A percentile compares a stretch with the other conserved stretches of the same genome.
Conservation (phyloP, 2,329 filamentous ascomycete species). For the Aspergillus udagawae region DNA sequence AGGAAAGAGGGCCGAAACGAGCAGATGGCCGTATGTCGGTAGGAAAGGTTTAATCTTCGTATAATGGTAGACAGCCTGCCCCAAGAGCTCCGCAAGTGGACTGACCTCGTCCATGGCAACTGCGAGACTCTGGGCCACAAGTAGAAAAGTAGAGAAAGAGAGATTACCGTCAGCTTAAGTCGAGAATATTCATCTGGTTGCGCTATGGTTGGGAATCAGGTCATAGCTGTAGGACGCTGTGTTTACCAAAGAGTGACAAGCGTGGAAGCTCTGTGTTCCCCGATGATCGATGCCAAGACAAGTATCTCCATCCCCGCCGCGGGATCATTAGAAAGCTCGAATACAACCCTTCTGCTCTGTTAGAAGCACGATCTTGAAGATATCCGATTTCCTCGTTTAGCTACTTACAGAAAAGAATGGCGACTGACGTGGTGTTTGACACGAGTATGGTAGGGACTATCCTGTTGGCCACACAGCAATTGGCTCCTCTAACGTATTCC, state of each 20-base stretch:
- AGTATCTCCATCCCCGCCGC: constrained; percentile 10
- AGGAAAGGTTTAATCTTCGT: constrained; percentile 43
- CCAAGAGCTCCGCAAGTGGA: constrained; percentile 37
- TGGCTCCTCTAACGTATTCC: constrained; percentile 12
- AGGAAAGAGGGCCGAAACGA: constrained; percentile 69
- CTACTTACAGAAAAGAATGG: constrained; percentile 49
- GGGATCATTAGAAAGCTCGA: constrained; percentile 6
- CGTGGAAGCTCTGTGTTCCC: constrained; percentile 1
- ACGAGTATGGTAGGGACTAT: constrained; percentile 70
- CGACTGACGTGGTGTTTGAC: constrained; percentile 74
- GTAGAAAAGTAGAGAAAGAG: not conserved
- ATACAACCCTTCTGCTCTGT: constrained; percentile 1
- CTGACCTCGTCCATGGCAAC: constrained; percentile 31
- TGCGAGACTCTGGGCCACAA: not conserved
- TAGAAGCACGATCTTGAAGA: not conserved
- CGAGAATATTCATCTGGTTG: not conserved
- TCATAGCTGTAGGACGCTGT: constrained; percentile 4
- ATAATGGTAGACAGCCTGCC: constrained; percentile 43
- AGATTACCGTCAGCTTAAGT: not conserved
- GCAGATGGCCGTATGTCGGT: constrained; percentile 58
- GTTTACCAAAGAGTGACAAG: not conserved
- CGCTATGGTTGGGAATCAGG: constrained; percentile 1
- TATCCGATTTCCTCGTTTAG: not conserved
- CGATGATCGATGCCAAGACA: constrained; percentile 21
- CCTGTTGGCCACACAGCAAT: not conserved